These are phyloP conservation scores for Vitellaria paradoxa DNA, from an alignment of 179 eudicot species.

Conservation along the genomic window DNA sequence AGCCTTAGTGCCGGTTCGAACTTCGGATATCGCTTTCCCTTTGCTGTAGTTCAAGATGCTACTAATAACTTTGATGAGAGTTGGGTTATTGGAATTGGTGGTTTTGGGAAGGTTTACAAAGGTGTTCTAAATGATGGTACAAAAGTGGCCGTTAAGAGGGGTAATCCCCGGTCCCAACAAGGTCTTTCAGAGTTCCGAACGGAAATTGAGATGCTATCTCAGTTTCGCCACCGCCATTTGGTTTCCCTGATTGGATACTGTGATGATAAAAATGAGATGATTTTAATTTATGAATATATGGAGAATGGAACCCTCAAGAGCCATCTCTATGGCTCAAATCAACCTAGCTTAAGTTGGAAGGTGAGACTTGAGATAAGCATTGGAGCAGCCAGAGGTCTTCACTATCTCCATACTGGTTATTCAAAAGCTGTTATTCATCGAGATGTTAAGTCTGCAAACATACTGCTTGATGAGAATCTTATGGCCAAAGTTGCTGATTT, in stretches of 20 bases:
- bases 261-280: slow-evolving; percentile 76
- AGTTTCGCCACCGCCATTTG: slow-evolving; percentile 74
- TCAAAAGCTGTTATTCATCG: slow-evolving; percentile 76
- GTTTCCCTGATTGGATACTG: slow-evolving; percentile 80
- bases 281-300: slow-evolving; percentile 74
- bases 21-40: slow-evolving; percentile 40
- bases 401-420: slow-evolving; percentile 74
- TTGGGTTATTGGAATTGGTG: slow-evolving; percentile 44
- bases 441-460: slow-evolving; percentile 78
- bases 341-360: slow-evolving; percentile 62
- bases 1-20: slow-evolving; percentile 45
- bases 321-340: slow-evolving; percentile 60
- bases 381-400: slow-evolving; percentile 75
- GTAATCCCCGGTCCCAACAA: slow-evolving; percentile 70
- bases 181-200: slow-evolving; percentile 67
- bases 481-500: slow-evolving; percentile 87
- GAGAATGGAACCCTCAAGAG: slow-evolving; percentile 72
- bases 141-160: slow-evolving; percentile 76
- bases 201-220: slow-evolving; percentile 80
- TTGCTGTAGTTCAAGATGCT: slow-evolving; percentile 33
- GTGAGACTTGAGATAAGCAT: slow-evolving; percentile 74
- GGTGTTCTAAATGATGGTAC: slow-evolving; percentile 51
- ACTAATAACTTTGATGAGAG: slow-evolving; percentile 39
- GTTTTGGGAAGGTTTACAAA: slow-evolving; percentile 46
- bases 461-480: slow-evolving; percentile 65